Base-by-base conservation (phyloP, 2,329 filamentous ascomycete genomes). In the Coleophoma eucalyptorum region DNA sequence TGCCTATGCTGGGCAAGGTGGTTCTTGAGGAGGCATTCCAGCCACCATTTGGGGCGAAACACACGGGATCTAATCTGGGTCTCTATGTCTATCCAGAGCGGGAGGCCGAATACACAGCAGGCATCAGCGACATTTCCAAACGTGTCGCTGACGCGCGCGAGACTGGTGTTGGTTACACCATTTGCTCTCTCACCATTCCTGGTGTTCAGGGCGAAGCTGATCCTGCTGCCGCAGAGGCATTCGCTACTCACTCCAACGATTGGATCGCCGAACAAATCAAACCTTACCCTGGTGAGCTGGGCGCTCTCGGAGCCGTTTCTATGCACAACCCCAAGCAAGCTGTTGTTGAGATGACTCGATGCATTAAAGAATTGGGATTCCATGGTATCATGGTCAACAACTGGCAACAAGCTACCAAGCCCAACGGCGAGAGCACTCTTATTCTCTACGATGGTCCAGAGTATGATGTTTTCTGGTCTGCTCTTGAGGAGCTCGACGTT, bases 371-470 rank as follows among this genome's bases (percentile, higher is more conserved):
- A 52, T 69, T 77, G 45, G 80, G 81, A n/a, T 86, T 86, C 69
- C 76, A 80, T 53, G 83, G 83, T 3, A 80, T 75, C 3, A 67
- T 87, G 4, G 73, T 87, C 43, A 84, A 84, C 59, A 80, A 85
- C 61, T 80, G 75, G 2, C 83, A 87, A 60, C 76, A 78, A 26
- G 73, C 79, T 6, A 7, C 13, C 15, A 81, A 80, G 3, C 55
- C 69, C 0, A 78, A 83, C 51, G 81, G 81, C 35, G 79, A 84
- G 50, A 26, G 26, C 26, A 75, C 76, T 20, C 78, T 82, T 71
- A 69, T 86, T 62, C 86, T 85, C 68, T 87, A 86, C 67, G 84
- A 87, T 60, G 69, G 74, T 8, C 72, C 76, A 0, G 74, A 79
- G 53, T 87, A 77, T 73, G 80, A 83, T 56, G 64, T 75, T 19